Conservation (phyloP, 129 eudicot species). For the Ambrosia trifida region DNA sequence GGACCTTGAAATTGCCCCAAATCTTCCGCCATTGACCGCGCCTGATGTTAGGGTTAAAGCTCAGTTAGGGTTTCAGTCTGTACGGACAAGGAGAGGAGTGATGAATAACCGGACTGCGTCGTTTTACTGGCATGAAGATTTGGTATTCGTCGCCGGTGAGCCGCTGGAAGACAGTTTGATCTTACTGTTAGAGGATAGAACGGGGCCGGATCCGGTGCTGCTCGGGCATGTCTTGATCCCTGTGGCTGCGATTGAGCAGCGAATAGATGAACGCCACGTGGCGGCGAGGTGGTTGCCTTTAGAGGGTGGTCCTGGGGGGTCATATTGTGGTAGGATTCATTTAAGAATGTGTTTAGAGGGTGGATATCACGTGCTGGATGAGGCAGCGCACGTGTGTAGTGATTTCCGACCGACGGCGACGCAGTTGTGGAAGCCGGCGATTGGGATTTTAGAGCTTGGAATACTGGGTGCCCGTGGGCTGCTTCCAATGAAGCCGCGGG, state of each 20-base stretch:
- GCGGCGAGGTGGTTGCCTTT: conserved; percentile 67
- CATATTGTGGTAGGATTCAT: conserved; percentile 75
- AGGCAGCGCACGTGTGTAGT: conserved; percentile 97
- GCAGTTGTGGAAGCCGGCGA: conserved; percentile 88
- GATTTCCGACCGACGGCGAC: conserved; percentile 90
- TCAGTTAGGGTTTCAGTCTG: conserved; percentile 84
- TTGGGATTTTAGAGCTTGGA: conserved; percentile 88
- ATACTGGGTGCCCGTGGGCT: conserved; percentile 86
- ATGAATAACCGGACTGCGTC: conserved; percentile 66
- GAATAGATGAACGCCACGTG: conserved; percentile 83
- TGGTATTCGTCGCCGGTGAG: conserved; percentile 87
- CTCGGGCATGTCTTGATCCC: conserved; percentile 85
- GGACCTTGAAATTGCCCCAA: conserved; percentile 76
- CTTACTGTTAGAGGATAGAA: conserved; percentile 76
- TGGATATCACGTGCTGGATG: conserved; percentile 96
- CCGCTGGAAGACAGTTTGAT: conserved; percentile 88
- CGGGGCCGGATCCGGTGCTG: conserved; percentile 74
- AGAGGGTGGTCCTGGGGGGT: conserved; percentile 82
- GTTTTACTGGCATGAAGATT: conserved; percentile 84
- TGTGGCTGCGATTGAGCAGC: conserved; percentile 81
- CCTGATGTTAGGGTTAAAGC: conserved; percentile 89
- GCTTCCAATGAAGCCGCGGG: conserved; percentile 86
- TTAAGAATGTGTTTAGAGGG: conserved; percentile 89
- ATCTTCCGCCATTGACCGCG: conserved; percentile 87
- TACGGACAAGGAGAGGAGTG: conserved; percentile 75